Evolutionary conservation across 2,329 filamentous ascomycete genomes (phyloP).

Genomic region (Biscogniauxia mediterranea): DNA sequence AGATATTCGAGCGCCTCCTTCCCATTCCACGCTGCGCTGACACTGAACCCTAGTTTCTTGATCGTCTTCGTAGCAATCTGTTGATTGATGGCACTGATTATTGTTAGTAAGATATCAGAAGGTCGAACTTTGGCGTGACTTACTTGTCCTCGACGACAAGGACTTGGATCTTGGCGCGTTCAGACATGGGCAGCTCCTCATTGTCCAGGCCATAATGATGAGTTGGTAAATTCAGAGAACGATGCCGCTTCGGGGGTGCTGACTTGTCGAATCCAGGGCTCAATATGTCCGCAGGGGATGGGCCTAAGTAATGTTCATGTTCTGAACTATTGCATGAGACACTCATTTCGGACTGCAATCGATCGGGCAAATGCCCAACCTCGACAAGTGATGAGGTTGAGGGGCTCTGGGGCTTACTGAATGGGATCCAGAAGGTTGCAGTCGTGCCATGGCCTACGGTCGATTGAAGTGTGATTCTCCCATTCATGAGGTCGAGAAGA

Average conservation of each 20-base stretch:
- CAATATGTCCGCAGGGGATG: slow-evolving; percentile 37
- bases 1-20: slow-evolving; percentile 77
- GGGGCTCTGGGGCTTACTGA: slow-evolving; percentile 63
- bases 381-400: slow-evolving; percentile 53
- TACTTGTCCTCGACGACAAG: slow-evolving; percentile 80
- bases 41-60: slow-evolving; percentile 68
- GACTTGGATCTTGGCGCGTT: slow-evolving; percentile 65
- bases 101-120: slow-evolving; percentile 11
- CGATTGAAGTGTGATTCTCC: slow-evolving; percentile 69
- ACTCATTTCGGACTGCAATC: slow-evolving; percentile 62
- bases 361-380: slow-evolving; percentile 64
- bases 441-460: slow-evolving; percentile 66
- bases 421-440: slow-evolving; percentile 75
- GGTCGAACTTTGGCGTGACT: slow-evolving; percentile 31
- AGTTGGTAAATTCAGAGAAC: slow-evolving; percentile 35
- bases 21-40: slow-evolving; percentile 73
- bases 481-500: slow-evolving; percentile 75
- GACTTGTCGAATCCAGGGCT: slow-evolving; percentile 26
- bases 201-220: slow-evolving; percentile 31
- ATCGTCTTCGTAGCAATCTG: slow-evolving; percentile 76
- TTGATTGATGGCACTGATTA: slow-evolving; percentile 61
- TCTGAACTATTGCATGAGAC: slow-evolving; percentile 69
- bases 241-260: slow-evolving; percentile 28
- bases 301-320: slow-evolving; percentile 47
- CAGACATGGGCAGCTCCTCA: slow-evolving; percentile 50